These are phyloP conservation scores for Apiotrichum gracile DNA, from an alignment of 1,284 basidiomycete species.

Conservation along the genomic window DNA sequence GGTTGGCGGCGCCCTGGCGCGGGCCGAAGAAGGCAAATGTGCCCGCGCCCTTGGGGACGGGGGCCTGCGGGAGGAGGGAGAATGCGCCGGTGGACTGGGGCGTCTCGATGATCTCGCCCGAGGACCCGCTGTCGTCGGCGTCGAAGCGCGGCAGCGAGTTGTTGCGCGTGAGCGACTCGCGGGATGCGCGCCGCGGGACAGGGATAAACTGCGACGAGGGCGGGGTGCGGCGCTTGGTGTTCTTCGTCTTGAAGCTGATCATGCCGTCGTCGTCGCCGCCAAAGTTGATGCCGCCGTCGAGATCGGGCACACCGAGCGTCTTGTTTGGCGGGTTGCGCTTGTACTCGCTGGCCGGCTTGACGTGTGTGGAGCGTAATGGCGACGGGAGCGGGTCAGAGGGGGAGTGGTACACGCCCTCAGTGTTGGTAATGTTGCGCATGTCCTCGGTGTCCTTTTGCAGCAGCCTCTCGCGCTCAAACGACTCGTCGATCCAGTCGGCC, in stretches of 20 bases:
- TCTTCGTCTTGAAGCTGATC: constrained; percentile 50
- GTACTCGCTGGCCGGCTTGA: constrained; percentile 41
- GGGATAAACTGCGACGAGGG: constrained; percentile 42
- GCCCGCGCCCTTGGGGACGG: constrained; percentile 22
- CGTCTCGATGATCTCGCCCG: constrained; percentile 32
- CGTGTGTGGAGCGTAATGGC: constrained; percentile 27
- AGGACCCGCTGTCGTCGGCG: constrained; percentile 33
- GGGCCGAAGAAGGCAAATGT: constrained; percentile 38
- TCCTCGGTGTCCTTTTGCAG: constrained; percentile 34
- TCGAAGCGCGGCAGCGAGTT: constrained; percentile 35
- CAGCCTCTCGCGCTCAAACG: constrained; percentile 54
- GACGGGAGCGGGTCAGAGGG: constrained; percentile 7
- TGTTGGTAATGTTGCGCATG: constrained; percentile 9
- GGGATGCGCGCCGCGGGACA: constrained; percentile 36
- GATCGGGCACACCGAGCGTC: constrained; percentile 37
- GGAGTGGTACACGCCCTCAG: constrained; percentile 5
- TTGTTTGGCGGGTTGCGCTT: constrained; percentile 24
- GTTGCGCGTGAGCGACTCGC: constrained; percentile 33
- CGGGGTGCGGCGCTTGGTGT: constrained; percentile 49
- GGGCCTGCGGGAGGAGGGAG: neutral
- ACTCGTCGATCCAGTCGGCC: constrained; percentile 84
- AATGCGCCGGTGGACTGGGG: constrained; percentile 20
- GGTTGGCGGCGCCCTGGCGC: constrained; percentile 4
- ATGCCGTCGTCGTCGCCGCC: constrained; percentile 29
- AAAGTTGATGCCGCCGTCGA: constrained; percentile 25